Evolutionary conservation across 192 early-diverging fungal genomes (phyloP).

Genomic region (Chytriomyces sp.): DNA sequence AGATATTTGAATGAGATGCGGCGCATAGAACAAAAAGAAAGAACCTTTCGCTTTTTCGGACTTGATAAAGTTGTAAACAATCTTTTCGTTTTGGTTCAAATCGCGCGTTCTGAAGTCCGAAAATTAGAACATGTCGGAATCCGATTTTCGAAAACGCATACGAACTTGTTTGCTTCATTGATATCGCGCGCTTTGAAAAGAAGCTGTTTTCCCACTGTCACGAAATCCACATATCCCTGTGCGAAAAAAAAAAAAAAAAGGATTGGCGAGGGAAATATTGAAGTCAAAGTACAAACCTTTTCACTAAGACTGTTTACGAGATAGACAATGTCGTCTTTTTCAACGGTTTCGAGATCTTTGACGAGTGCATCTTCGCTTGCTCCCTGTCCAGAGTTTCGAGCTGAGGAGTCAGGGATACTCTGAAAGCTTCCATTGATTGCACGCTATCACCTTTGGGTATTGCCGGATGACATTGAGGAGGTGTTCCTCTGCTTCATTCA

Average conservation of each 20-base stretch:
- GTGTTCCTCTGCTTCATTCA: neutral
- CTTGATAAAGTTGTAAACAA: conserved; percentile 85
- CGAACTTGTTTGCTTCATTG: conserved; percentile 46
- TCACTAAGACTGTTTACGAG: neutral
- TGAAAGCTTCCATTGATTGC: neutral
- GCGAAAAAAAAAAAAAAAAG: neutral
- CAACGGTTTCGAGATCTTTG: conserved; percentile 6
- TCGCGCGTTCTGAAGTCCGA: conserved; percentile 46
- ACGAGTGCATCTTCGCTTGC: conserved; percentile 10
- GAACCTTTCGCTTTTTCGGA: conserved; percentile 77
- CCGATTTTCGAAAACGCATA: neutral
- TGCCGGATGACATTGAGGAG: conserved; percentile 22
- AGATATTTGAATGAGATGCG: neutral
- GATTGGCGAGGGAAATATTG: neutral
- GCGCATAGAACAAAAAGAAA: neutral
- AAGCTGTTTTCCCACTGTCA: conserved; percentile 43
- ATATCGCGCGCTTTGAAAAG: conserved; percentile 48
- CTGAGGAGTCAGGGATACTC: neutral
- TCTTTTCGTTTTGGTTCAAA: conserved; percentile 71
- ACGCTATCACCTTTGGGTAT: conserved; percentile 14
- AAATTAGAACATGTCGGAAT: neutral
- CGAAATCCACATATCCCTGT: conserved; percentile 52
- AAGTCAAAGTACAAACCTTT: neutral
- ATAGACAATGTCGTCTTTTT: neutral
- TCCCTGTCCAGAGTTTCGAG: neutral